These are phyloP conservation scores for Pseudotulostoma volvatum DNA, from an alignment of 495 filamentous ascomycete genomes.

Conservation along the genomic window DNA sequence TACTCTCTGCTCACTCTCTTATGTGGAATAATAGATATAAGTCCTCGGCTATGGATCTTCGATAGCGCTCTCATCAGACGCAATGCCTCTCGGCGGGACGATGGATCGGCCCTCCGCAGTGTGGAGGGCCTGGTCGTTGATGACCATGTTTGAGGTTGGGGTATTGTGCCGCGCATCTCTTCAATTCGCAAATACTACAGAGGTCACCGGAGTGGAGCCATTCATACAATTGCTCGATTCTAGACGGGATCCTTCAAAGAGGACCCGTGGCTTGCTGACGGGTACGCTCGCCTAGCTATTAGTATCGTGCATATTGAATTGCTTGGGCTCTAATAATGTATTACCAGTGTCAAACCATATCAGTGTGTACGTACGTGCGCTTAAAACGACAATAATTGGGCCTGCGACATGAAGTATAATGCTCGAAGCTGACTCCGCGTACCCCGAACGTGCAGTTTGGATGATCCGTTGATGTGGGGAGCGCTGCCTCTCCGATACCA, in stretches of 20 bases:
- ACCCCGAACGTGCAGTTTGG: too few species aligned
- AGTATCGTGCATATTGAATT: slow-evolving; percentile 5
- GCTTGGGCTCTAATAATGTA: too few species aligned
- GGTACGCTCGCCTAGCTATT: slow-evolving; percentile 33
- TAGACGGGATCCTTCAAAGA: slow-evolving; percentile 47
- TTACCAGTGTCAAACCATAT: slow-evolving; percentile 90
- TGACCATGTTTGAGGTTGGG: slow-evolving; percentile 29
- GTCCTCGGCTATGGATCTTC: not conserved
- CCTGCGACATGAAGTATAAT: too few species aligned
- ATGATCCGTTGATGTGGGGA: slow-evolving; percentile 91
- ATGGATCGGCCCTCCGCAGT: slow-evolving; percentile 24
- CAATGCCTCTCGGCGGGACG: slow-evolving; percentile 25
- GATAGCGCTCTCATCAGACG: slow-evolving; percentile 8
- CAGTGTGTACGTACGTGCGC: slow-evolving; percentile 69
- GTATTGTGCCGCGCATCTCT: slow-evolving; percentile 32
- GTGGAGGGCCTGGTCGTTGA: slow-evolving; percentile 28
- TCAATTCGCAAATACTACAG: slow-evolving; percentile 25
- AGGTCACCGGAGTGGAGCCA: slow-evolving; percentile 53
- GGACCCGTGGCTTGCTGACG: slow-evolving; percentile 68
- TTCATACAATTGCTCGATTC: slow-evolving; percentile 64
- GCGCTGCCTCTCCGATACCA: slow-evolving; percentile 55
- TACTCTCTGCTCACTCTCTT: too few species aligned
- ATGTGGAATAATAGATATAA: too few species aligned
- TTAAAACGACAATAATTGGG: too few species aligned
- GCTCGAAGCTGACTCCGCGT: too few species aligned